Evolutionary conservation across 495 filamentous ascomycete species (phyloP).

Genomic region (Patellaria atrata): DNA sequence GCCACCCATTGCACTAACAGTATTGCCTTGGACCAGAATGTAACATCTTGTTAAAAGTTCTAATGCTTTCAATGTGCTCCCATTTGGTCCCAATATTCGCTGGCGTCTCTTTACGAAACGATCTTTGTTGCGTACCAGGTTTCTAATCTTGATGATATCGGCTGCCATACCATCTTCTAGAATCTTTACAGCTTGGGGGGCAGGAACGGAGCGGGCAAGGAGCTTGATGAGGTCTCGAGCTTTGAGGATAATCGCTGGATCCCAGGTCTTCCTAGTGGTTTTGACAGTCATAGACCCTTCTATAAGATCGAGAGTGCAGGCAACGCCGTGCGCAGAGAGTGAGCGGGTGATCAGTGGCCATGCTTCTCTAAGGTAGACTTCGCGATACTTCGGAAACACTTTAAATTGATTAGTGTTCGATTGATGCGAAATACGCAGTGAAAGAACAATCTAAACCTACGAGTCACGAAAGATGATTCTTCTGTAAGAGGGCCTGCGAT

Average conservation of each 20-base stretch:
- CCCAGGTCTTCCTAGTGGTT: slow-evolving; percentile 87
- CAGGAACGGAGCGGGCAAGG: slow-evolving; percentile 79
- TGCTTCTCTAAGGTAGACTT: slow-evolving; percentile 79
- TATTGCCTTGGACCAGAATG: slow-evolving; percentile 95
- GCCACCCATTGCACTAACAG: slow-evolving; percentile 77
- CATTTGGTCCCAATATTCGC: slow-evolving; percentile 72
- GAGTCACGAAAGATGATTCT: slow-evolving; percentile 75
- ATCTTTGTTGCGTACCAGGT: slow-evolving; percentile 84
- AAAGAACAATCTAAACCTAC: not conserved
- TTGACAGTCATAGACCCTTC: slow-evolving; percentile 94
- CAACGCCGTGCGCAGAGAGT: slow-evolving; percentile 69
- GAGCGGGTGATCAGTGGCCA: slow-evolving; percentile 74
- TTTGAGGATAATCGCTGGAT: slow-evolving; percentile 88
- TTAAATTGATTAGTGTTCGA: slow-evolving; percentile 33
- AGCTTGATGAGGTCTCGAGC: slow-evolving; percentile 90
- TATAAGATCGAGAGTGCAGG: slow-evolving; percentile 82
- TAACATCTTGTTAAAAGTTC: slow-evolving; percentile 91
- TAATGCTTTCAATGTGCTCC: slow-evolving; percentile 79
- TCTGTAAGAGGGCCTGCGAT: slow-evolving; percentile 72
- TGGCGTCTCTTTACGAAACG: slow-evolving; percentile 94
- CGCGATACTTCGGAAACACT: slow-evolving; percentile 98
- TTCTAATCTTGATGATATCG: slow-evolving; percentile 90
- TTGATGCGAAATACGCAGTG: not conserved
- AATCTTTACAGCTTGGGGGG: slow-evolving; percentile 84
- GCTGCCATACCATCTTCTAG: slow-evolving; percentile 78